Evolutionary conservation across 129 eudicot species (phyloP).

Genomic region (Tagetes erecta): DNA sequence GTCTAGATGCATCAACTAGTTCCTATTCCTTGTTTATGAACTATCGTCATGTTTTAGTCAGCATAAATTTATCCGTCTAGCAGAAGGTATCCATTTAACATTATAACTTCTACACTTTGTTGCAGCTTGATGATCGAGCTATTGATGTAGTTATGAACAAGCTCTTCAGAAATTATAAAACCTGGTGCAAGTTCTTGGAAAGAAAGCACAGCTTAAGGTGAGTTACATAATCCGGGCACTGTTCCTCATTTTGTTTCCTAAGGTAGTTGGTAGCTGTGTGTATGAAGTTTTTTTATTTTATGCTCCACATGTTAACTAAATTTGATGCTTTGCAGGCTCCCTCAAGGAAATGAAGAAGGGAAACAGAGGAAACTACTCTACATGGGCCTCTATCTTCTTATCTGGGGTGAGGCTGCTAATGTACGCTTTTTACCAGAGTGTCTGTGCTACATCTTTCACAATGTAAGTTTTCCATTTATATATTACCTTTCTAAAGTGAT

Average conservation of each 20-base stretch:
- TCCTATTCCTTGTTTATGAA: slow-evolving; percentile 14
- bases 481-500: slow-evolving; percentile 6
- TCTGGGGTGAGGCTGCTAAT: slow-evolving; percentile 99
- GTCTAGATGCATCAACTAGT: slow-evolving; percentile 23
- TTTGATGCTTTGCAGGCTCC: slow-evolving; percentile 56
- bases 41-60: slow-evolving; percentile 5
- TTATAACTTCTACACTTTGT: slow-evolving; percentile 22
- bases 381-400: slow-evolving; percentile 97
- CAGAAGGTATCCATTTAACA: slow-evolving; percentile 11
- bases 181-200: slow-evolving; percentile 97
- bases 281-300: slow-evolving; percentile 14
- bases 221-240: slow-evolving; percentile 17
- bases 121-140: slow-evolving; percentile 98
- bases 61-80: slow-evolving; percentile 9
- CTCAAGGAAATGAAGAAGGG: slow-evolving; percentile 72
- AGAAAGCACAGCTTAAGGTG: slow-evolving; percentile 92
- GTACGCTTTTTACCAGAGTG: slow-evolving; percentile 98
- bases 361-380: slow-evolving; percentile 88
- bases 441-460: slow-evolving; percentile 94
- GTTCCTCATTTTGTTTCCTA: slow-evolving; percentile 17
- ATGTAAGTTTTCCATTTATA: slow-evolving; percentile 56
- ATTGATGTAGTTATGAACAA: slow-evolving; percentile 78
- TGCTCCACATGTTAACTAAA: slow-evolving; percentile 15
- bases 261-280: slow-evolving; percentile 18
- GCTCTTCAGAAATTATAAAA: slow-evolving; percentile 91